These are phyloP conservation scores for Haplosporangium gracile DNA, from an alignment of 192 early-diverging fungal genomes.

Conservation along the genomic window DNA sequence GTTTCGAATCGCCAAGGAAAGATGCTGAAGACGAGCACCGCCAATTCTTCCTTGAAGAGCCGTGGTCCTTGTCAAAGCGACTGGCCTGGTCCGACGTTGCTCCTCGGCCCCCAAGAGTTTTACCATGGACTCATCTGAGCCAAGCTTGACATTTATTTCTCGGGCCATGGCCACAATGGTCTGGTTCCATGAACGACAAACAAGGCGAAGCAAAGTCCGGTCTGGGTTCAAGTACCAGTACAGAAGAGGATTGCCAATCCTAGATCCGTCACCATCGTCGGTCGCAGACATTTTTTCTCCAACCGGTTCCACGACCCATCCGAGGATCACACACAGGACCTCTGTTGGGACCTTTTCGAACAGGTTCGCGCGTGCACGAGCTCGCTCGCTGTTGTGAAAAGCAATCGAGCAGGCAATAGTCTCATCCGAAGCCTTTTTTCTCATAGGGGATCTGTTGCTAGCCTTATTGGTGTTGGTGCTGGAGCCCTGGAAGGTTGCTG, in stretches of 20 bases:
- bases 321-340: slow-evolving; percentile 30
- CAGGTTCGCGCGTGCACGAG: not conserved
- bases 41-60: not conserved
- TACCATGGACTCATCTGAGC: slow-evolving; percentile 24
- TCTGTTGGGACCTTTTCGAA: slow-evolving; percentile 27
- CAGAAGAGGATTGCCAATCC: slow-evolving; percentile 9
- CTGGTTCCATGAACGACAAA: slow-evolving; percentile 34
- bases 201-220: slow-evolving; percentile 15
- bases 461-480: not conserved
- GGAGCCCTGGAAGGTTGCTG: not conserved
- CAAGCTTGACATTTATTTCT: slow-evolving; percentile 23
- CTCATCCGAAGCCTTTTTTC: not conserved
- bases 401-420: not conserved
- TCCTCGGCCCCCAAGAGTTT: not conserved
- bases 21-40: not conserved
- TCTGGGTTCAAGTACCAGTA: slow-evolving; percentile 29
- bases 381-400: not conserved
- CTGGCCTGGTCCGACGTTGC: not conserved
- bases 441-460: not conserved
- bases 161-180: slow-evolving; percentile 32
- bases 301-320: not conserved
- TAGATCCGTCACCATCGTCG: slow-evolving; percentile 33
- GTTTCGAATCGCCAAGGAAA: not conserved
- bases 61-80: not conserved
- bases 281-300: not conserved